Evolutionary conservation across 768 basidiomycete genomes (phyloP), one percentile per base, ranked within the genome.

Genomic region (Jaapia argillacea): DNA sequence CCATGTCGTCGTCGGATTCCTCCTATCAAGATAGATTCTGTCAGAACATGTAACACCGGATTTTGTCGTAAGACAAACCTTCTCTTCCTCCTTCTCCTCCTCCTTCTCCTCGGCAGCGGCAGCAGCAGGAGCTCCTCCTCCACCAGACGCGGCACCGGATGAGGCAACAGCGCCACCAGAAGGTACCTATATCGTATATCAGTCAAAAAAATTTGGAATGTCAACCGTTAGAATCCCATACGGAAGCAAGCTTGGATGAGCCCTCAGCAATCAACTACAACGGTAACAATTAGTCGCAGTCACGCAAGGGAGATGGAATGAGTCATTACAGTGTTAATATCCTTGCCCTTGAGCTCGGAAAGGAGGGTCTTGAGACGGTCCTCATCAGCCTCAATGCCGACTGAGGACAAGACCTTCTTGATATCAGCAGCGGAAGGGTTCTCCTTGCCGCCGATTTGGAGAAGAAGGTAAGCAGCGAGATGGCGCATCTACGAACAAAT

Each of bases 1-100:
- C 91, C 91, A 96, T 96, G 70, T 96, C 93, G 56, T 96, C 93
- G 74, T 94, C 91, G 44, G 86, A 89, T 63, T 93, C 89, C 69
- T 89, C 85, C 84, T 90, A 45, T 38, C 21, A 40, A 13, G 39
- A 41, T 13, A 23, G 48, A 37, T 33, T 33, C 10, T 16, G 28
- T 33, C 10, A 33, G 28, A n/a, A n/a, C n/a, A 33, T 33, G 28
- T 33, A 10, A 10, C 28, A 33, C n/a, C n/a, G n/a, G n/a, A n/a
- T n/a, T n/a, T n/a, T n/a, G n/a, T n/a, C n/a, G n/a, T 28, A 35
- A 21, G 12, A 69, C 74, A 24, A 25, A 79, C 85, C 80, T 89
- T 86, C 64, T 91, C 87, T 62, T 87, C 85, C 60, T 77, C 80
- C 75, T 93, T 85, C 74, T 91, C 66, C 56, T 69, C 81, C 62